Evolutionary conservation across 768 basidiomycete species (phyloP).

Genomic region (Rhodotorula graminis): DNA sequence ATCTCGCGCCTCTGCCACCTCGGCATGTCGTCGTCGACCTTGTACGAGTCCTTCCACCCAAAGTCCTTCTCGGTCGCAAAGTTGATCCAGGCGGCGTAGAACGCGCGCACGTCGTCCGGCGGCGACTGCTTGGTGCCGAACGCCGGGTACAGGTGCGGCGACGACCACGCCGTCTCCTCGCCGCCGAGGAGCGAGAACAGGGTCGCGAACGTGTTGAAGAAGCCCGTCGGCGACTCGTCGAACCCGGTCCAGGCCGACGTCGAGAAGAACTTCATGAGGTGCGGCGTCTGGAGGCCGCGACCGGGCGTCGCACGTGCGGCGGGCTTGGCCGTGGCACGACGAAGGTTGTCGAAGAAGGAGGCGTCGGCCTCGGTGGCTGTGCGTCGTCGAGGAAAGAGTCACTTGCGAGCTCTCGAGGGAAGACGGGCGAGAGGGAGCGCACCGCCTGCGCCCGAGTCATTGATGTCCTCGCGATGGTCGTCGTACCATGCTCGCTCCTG

Average conservation of each 20-base stretch:
- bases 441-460: not conserved
- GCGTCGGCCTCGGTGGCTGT: conserved; percentile 58
- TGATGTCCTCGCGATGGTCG: conserved; percentile 55
- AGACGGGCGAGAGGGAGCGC: conserved; percentile 46
- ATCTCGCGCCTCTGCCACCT: conserved; percentile 78
- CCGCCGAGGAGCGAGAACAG: conserved; percentile 74
- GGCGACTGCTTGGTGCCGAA: conserved; percentile 63
- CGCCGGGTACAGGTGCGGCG: conserved; percentile 60
- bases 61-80: conserved; percentile 86
- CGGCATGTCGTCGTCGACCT: conserved; percentile 76
- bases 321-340: conserved; percentile 56
- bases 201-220: conserved; percentile 82
- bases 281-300: conserved; percentile 50
- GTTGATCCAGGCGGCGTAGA: conserved; percentile 81
- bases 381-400: not conserved
- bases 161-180: conserved; percentile 54
- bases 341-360: conserved; percentile 77
- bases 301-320: conserved; percentile 66
- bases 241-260: conserved; percentile 62
- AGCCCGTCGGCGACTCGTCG: conserved; percentile 67
- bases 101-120: conserved; percentile 58
- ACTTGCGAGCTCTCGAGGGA: conserved; percentile 45
- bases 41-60: conserved; percentile 79
- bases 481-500: conserved; percentile 99
- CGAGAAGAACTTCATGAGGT: conserved; percentile 81